Base-by-base conservation (phyloP, 257 asterid genomes). In the Osmanthus fragrans region DNA sequence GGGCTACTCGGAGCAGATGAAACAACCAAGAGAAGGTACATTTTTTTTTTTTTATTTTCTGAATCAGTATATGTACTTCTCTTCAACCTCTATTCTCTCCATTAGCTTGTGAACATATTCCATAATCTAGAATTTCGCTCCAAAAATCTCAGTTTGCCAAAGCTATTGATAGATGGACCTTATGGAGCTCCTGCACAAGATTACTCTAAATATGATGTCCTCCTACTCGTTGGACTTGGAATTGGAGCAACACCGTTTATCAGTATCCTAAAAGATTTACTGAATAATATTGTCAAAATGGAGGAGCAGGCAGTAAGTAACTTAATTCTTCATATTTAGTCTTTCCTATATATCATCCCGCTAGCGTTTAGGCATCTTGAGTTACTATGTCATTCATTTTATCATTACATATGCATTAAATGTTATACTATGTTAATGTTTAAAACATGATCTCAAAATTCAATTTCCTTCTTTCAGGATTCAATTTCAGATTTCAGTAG, bases 151-250 rank as follows among this genome's bases (percentile, higher is more conserved):
- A 94, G 98, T 86, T 87, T 94, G 84, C 98, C 98, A 29, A 92
- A 90, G 96, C 90, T 94, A 71, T 80, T 88, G 80, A 94, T 94
- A 78, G 98, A 94, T 76, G 98, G 98, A 72, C 98, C 98, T 73
- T 94, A 94, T 73, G 98, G 98, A 71, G 98, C 98, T 80, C 98
- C 98, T 49, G 98, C 98, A 33, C 98, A 94, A 86, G 96, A 94
- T 76, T 92, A 92, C 70, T 74, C 77, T 39, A 94, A 94, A 66
- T 94, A 94, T 40, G 98, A 94, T 6, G 97, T 94, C 58, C 88
- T 94, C 77, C 83, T 94, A 71, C 96, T 94, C 42, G 94, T 94
- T n/a, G 98, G 98, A 27, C 97, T 94, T 65, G 98, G 98, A 63
- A 94, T 94, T 63, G 98, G 98, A 74, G 98, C 98, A 7, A 94